Percentiles rank a stretch among this genome's conserved stretches.
Evolutionary conservation across 83 land plant genomes (phyloP).

Genomic region (Larix sibirica): DNA sequence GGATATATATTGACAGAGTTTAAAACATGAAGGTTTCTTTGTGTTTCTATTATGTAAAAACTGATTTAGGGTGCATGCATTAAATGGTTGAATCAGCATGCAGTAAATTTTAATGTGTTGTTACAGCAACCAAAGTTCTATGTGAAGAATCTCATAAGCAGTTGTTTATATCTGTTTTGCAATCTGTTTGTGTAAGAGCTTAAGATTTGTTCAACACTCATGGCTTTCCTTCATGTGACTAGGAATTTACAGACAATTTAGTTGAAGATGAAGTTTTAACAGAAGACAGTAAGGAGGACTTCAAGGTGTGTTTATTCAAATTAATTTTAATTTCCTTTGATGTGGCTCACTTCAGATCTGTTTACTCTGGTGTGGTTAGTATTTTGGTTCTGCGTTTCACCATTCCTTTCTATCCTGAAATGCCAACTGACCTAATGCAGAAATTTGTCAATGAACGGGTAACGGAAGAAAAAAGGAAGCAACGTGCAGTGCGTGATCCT

Average conservation of each 20-base stretch:
- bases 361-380: background rate
- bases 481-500: constrained; percentile 42
- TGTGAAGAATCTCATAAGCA: background rate
- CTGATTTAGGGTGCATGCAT: background rate
- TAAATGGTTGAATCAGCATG: background rate
- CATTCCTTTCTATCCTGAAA: background rate
- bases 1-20: too few relatives aligned
- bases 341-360: background rate
- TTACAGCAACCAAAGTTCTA: background rate
- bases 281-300: constrained; percentile 59
- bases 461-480: constrained; percentile 44
- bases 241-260: constrained; percentile 63
- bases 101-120: background rate
- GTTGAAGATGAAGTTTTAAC: constrained; percentile 48
- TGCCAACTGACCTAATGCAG: background rate
- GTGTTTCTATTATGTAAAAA: too few relatives aligned
- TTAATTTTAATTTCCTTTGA: background rate
- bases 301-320: constrained; percentile 35
- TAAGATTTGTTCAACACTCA: background rate
- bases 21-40: too few relatives aligned
- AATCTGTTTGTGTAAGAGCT: background rate
- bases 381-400: background rate
- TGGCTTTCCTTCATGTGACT: background rate
- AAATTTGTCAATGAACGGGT: constrained; percentile 53
- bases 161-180: background rate